Evolutionary conservation across 108 stramenopile species (phyloP), one percentile per base, ranked within the genome.

Genomic region (Licmophora abbreviata): DNA sequence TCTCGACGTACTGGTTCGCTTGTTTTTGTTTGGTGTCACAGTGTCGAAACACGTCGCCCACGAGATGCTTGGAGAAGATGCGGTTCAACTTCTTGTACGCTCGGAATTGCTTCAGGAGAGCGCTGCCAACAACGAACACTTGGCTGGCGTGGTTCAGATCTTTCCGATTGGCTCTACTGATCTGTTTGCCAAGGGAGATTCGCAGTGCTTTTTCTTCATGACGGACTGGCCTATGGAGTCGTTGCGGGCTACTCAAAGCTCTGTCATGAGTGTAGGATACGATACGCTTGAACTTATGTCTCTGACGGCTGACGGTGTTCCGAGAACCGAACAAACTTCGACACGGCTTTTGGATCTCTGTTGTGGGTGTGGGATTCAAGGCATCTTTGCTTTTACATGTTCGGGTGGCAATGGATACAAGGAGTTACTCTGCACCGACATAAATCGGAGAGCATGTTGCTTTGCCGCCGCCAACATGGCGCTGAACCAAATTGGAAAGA

Each of bases 331-430:
- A 7, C 14, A 14, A 38, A 42, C 45, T 43, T 4, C 37, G n/a
- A 26, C 21, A 18, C 25, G 54, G 4, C 32, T 66, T 21, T 53
- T 66, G 24, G 65, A 66, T 47, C 33, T 66, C 22, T 66, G 65
- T 32, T 61, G 59, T 33, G 65, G 65, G 7, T 66, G 65, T 48
- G 65, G 65, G 3, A 46, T 66, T 29, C 65, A 66, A 60, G 65
- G 65, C 10, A 60, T 66, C 28, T 66, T 61, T 31, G 37, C 44
- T n/a, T 50, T 29, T 18, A 32, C 29, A 32, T 40, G 64, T 35
- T 61, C 29, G 3, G 24, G 12, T 14, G 53, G 38, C 0, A 40
- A 27, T 23, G n/a, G n/a, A n/a, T 49, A 20, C 3, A 25, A 37
- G 21, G 48, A 47, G 25, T 54, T 61, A 11, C 1, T 60, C 0